Evolutionary conservation across 164 flowering plant species (phyloP).

Genomic region (Warburgia ugandensis): DNA sequence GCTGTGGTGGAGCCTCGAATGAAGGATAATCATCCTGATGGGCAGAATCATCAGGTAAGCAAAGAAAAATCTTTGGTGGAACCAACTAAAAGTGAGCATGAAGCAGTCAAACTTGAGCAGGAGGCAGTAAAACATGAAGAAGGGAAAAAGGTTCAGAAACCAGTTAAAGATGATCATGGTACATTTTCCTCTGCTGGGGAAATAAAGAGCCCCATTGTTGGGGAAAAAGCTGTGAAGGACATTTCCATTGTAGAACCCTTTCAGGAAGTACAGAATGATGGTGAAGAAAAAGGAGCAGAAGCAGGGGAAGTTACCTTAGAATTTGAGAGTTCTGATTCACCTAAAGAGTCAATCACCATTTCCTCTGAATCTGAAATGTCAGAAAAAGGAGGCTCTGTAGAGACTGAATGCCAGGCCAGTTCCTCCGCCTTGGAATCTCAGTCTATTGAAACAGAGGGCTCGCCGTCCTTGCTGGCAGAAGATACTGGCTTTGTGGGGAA

Average conservation of each 20-base stretch:
- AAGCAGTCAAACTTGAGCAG: slow-evolving; percentile 14
- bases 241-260: neutral
- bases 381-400: slow-evolving; percentile 12
- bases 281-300: slow-evolving; percentile 12
- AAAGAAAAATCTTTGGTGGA: slow-evolving; percentile 22
- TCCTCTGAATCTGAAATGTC: slow-evolving; percentile 14
- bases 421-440: slow-evolving; percentile 19
- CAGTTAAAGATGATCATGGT: slow-evolving; percentile 13
- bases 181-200: slow-evolving; percentile 18
- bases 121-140: slow-evolving; percentile 14
- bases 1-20: slow-evolving; percentile 37
- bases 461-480: slow-evolving; percentile 13
- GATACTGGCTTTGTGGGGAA: slow-evolving; percentile 14
- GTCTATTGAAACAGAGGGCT: slow-evolving; percentile 14
- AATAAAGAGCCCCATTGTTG: slow-evolving; percentile 4
- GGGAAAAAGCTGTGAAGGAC: slow-evolving; percentile 17
- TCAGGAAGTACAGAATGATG: slow-evolving; percentile 9
- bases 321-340: slow-evolving; percentile 16
- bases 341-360: slow-evolving; percentile 13
- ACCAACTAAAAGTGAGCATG: slow-evolving; percentile 15
- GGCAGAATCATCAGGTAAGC: slow-evolving; percentile 18
- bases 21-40: slow-evolving; percentile 32
- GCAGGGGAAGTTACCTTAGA: slow-evolving; percentile 8
- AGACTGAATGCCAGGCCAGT: slow-evolving; percentile 9
- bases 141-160: slow-evolving; percentile 19